Evolutionary conservation across 2,329 filamentous ascomycete species (phyloP).

Genomic region (Huntiella moniliformis): DNA sequence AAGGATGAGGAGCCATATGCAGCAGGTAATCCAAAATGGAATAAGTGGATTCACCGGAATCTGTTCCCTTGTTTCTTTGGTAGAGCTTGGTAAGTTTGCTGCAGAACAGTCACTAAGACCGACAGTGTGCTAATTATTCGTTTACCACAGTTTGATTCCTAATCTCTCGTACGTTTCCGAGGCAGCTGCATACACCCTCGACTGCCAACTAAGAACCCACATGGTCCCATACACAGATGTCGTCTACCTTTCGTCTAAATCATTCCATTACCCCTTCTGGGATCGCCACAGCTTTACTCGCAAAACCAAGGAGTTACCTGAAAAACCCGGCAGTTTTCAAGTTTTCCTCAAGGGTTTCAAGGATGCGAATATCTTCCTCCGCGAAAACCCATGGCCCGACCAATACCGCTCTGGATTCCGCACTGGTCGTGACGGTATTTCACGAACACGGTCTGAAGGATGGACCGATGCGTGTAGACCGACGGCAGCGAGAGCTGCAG

Average conservation of each 20-base stretch:
- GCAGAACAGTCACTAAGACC: constrained; percentile 1
- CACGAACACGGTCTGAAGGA: constrained; percentile 42
- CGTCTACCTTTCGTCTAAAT: constrained; percentile 83
- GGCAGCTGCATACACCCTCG: constrained; percentile 87
- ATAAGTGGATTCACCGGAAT: constrained; percentile 98
- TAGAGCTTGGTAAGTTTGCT: constrained; percentile 52
- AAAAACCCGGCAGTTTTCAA: constrained; percentile 90
- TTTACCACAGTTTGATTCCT: constrained; percentile 51
- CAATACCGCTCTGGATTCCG: constrained; percentile 57
- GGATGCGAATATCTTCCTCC: constrained; percentile 86
- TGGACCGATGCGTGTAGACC: constrained; percentile 78
- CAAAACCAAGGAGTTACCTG: constrained; percentile 68
- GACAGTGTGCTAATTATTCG: neutral
- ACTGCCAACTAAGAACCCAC: constrained; percentile 73
- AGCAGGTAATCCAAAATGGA: constrained; percentile 95
- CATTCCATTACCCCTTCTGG: constrained; percentile 97
- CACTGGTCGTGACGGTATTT: constrained; percentile 35
- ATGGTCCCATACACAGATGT: constrained; percentile 95
- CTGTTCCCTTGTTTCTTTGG: constrained; percentile 96
- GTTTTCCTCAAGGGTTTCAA: constrained; percentile 95
- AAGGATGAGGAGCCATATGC: constrained; percentile 98
- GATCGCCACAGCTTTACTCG: constrained; percentile 74
- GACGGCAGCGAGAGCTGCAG: constrained; percentile 21
- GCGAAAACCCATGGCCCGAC: constrained; percentile 94
- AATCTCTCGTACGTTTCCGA: constrained; percentile 97